Percentiles rank a stretch among this genome's conserved stretches.
Conservation (phyloP, 2,329 filamentous ascomycete genomes). For the Fusarium concolor region DNA sequence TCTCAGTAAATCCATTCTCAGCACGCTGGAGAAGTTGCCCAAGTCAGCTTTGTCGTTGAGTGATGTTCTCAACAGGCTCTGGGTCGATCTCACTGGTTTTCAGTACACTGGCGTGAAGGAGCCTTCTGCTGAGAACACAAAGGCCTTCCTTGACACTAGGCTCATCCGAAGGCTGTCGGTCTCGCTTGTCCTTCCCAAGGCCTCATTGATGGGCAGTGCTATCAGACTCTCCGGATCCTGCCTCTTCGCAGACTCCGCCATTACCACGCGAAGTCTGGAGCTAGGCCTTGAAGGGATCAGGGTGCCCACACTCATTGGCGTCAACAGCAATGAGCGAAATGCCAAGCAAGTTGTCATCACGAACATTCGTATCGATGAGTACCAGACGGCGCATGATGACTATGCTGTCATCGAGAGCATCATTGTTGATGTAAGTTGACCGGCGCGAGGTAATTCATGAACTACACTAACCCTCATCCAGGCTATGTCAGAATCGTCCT, state of each 20-base stretch:
- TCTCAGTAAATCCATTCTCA: conserved; percentile 73
- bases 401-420: conserved; percentile 68
- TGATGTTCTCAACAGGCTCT: conserved; percentile 49
- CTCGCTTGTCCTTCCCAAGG: conserved; percentile 72
- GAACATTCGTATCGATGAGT: conserved; percentile 70
- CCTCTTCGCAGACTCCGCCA: conserved; percentile 51
- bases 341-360: conserved; percentile 75
- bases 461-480: conserved; percentile 43
- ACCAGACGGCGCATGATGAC: conserved; percentile 59
- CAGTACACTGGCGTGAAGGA: conserved; percentile 27
- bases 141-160: conserved; percentile 48
- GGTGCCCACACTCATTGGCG: conserved; percentile 76
- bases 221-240: conserved; percentile 64
- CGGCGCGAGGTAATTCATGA: neutral
- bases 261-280: conserved; percentile 46
- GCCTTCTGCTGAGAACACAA: conserved; percentile 4
- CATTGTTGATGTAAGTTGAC: conserved; percentile 67
- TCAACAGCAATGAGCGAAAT: conserved; percentile 76
- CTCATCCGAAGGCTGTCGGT: conserved; percentile 62
- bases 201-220: conserved; percentile 72
- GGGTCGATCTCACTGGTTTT: conserved; percentile 48
- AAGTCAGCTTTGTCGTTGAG: conserved; percentile 39
- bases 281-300: conserved; percentile 68
- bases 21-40: conserved; percentile 52
- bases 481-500: conserved; percentile 67